A percentile compares a stretch with the other conserved stretches of the same genome.
Conservation (phyloP, 1,284 basidiomycete genomes). For the Tranzscheliella williamsii region DNA sequence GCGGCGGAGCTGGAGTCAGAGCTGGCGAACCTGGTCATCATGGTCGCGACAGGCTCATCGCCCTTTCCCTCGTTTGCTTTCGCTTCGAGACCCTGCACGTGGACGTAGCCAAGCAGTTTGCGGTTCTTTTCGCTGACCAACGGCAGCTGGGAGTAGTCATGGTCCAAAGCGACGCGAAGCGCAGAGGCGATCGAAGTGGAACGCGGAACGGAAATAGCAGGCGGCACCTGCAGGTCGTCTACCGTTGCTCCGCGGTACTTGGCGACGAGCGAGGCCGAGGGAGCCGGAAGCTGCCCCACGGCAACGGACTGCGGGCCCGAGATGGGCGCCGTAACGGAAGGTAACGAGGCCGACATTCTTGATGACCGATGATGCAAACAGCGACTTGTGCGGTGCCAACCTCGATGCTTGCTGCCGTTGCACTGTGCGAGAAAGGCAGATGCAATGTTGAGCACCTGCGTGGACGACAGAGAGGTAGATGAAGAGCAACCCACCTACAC, state of each 20-base stretch:
- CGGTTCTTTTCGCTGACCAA: conserved; percentile 45
- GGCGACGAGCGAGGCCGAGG: conserved; percentile 32
- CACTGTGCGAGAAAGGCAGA: neutral
- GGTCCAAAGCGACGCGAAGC: conserved; percentile 47
- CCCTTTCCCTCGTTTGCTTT: conserved; percentile 28
- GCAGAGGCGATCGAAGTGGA: conserved; percentile 34
- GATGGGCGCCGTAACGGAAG: conserved; percentile 44
- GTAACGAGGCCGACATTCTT: conserved; percentile 20
- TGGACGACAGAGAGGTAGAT: neutral
- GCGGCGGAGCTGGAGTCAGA: conserved; percentile 6
- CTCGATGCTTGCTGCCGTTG: too few relatives aligned
- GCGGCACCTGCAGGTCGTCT: conserved; percentile 53
- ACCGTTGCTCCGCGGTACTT: conserved; percentile 53
- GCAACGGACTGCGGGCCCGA: conserved; percentile 42
- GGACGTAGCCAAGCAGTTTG: conserved; percentile 52
- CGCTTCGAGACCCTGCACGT: conserved; percentile 43
- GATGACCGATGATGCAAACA: neutral
- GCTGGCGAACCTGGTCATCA: conserved; percentile 46
- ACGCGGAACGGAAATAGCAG: conserved; percentile 49
- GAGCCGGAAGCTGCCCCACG: conserved; percentile 33
- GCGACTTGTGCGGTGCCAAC: neutral
- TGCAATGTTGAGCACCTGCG: neutral
- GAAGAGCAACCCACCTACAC: neutral
- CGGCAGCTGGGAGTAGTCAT: conserved; percentile 54
- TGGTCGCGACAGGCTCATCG: conserved; percentile 29